These are phyloP conservation scores for Metschnikowia dekortorum DNA, from an alignment of 805 yeast species.

Conservation along the genomic window DNA sequence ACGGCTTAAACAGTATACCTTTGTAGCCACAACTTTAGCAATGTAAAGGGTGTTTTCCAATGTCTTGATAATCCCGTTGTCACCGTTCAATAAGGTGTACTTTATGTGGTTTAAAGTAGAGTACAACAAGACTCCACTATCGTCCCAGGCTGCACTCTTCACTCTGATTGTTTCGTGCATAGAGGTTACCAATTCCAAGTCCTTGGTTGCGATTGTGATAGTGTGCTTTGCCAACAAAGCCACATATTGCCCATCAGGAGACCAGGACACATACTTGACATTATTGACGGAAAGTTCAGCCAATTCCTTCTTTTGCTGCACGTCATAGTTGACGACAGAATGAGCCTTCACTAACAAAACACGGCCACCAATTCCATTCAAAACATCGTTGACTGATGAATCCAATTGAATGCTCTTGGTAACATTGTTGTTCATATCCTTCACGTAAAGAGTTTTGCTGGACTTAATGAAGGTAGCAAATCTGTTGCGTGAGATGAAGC, in stretches of 20 bases:
- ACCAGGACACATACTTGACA: constrained; percentile 88
- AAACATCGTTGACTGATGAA: constrained; percentile 63
- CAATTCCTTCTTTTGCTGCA: constrained; percentile 82
- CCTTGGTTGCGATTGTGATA: constrained; percentile 79
- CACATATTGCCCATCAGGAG: constrained; percentile 77
- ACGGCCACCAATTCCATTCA: constrained; percentile 77
- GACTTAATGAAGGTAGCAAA: constrained; percentile 74
- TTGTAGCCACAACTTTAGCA: constrained; percentile 62
- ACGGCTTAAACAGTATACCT: constrained; percentile 79
- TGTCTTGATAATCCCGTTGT: constrained; percentile 90
- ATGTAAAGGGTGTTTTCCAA: constrained; percentile 84
- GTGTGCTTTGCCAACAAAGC: constrained; percentile 92
- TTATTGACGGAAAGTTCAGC: constrained; percentile 66
- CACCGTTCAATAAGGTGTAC: constrained; percentile 90
- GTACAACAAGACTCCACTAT: constrained; percentile 82
- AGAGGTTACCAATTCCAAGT: constrained; percentile 70
- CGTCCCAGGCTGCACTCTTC: constrained; percentile 98
- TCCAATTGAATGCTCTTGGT: constrained; percentile 80
- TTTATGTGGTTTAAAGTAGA: constrained; percentile 95
- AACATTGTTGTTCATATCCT: constrained; percentile 73
- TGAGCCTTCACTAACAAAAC: constrained; percentile 69
- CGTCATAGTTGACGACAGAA: constrained; percentile 79
- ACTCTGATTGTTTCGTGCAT: constrained; percentile 96
- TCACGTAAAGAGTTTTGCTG: constrained; percentile 67
- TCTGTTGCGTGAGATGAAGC: constrained; percentile 91